Percentiles rank a stretch among this genome's conserved stretches.
Evolutionary conservation across 495 filamentous ascomycete species (phyloP).

Genomic region (Aspergillus nidulans): DNA sequence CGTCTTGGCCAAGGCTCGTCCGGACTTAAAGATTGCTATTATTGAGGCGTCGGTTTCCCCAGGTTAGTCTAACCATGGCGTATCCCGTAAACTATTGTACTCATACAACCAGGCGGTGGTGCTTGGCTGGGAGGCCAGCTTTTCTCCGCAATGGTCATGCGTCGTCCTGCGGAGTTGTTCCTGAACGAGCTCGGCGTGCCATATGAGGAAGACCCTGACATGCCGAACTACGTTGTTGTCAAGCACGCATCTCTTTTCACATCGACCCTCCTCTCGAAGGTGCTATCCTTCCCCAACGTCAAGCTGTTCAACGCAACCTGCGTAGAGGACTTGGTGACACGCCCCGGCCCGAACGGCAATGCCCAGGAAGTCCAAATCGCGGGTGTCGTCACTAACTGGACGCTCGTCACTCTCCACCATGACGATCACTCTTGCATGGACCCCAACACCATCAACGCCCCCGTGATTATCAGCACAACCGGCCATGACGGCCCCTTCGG

Average conservation of each 20-base stretch:
- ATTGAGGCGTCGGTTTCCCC: conserved; percentile 83
- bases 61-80: conserved; percentile 29
- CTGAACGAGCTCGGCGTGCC: conserved; percentile 72
- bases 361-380: conserved; percentile 61
- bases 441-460: conserved; percentile 91
- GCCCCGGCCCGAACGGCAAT: conserved; percentile 39
- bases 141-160: conserved; percentile 91
- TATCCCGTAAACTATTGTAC: neutral
- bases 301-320: conserved; percentile 93
- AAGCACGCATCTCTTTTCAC: conserved; percentile 93
- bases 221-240: conserved; percentile 81
- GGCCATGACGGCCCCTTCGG: conserved; percentile 90
- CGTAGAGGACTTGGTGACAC: conserved; percentile 88
- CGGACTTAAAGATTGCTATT: conserved; percentile 87
- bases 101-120: conserved; percentile 57
- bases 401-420: conserved; percentile 83
- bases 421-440: conserved; percentile 94
- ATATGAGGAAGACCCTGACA: conserved; percentile 81
- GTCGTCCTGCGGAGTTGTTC: conserved; percentile 84
- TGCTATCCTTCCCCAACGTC: conserved; percentile 78
- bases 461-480: conserved; percentile 78
- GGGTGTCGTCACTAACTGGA: conserved; percentile 93
- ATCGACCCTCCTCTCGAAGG: conserved; percentile 74
- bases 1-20: conserved; percentile 75
- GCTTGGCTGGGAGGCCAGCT: conserved; percentile 92